Percentiles rank a stretch among this genome's conserved stretches.
phyloP scores from a whole-genome alignment of 2,329 filamentous ascomycete species.

The Fusarium musae region DNA sequence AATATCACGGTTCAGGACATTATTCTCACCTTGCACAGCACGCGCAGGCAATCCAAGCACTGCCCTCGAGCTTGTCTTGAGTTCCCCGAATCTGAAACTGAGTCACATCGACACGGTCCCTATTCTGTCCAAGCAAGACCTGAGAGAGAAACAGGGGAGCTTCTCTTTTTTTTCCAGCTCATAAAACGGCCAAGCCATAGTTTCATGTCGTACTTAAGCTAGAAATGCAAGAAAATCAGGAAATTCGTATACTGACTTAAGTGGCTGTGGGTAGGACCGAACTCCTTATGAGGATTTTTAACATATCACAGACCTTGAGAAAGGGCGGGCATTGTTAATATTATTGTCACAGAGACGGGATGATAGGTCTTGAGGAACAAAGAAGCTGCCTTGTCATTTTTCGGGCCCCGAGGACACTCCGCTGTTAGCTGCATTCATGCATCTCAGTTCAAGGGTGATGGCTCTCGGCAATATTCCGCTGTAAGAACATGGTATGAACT shows the following conservation, averaged over 20 bases:
- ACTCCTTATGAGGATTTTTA: not conserved
- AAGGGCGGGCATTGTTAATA: not conserved
- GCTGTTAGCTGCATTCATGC: not conserved
- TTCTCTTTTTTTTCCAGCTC: not conserved
- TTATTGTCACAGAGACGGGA: not conserved
- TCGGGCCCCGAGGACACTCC: not conserved
- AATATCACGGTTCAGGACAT: conserved; percentile 12
- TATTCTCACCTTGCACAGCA: conserved; percentile 23
- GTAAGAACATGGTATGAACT: not conserved
- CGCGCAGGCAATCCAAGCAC: conserved; percentile 10
- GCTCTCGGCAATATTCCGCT: not conserved
- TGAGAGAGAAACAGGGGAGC: conserved; percentile 11
- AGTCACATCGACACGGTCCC: conserved; percentile 33
- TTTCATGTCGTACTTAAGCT: not conserved
- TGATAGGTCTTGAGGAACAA: not conserved
- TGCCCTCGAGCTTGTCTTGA: conserved; percentile 21
- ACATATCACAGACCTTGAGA: not conserved
- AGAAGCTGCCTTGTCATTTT: not conserved
- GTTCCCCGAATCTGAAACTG: conserved; percentile 37
- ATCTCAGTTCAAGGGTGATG: conserved; percentile 8
- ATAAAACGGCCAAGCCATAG: conserved; percentile 7
- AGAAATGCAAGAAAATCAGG: not conserved
- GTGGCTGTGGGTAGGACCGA: not conserved
- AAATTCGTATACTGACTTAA: not conserved
- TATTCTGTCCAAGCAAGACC: not conserved